Conservation (phyloP, 306 rosid genomes). For the Mimosa pudica region DNA sequence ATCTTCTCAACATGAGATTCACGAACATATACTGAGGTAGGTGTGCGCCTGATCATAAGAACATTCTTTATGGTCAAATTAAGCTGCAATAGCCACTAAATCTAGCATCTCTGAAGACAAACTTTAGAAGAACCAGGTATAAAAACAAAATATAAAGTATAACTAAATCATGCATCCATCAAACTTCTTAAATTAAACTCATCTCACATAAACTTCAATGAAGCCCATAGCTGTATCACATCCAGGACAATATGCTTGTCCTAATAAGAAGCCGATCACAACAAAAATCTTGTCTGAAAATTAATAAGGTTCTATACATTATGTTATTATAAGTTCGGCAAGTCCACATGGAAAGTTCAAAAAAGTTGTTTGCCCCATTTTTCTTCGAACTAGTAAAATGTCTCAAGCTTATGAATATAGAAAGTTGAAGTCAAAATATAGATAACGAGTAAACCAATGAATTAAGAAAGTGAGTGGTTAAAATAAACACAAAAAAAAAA, state of each 20-base stretch:
- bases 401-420: background rate
- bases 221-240: background rate
- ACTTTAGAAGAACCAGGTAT: conserved; percentile 30
- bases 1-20: conserved; percentile 78
- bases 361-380: background rate
- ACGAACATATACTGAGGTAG: conserved; percentile 71
- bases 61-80: conserved; percentile 22
- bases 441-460: background rate
- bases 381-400: background rate
- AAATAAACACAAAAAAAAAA: background rate
- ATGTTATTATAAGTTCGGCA: background rate
- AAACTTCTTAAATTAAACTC: conserved; percentile 9
- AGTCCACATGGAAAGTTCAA: background rate
- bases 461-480: conserved; percentile 1
- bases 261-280: background rate
- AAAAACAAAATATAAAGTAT: conserved; percentile 11
- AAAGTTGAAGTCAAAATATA: background rate
- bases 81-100: conserved; percentile 21
- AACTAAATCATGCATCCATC: conserved; percentile 15
- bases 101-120: conserved; percentile 13
- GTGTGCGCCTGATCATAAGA: conserved; percentile 66
- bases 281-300: background rate
- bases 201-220: background rate
- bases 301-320: background rate
- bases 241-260: conserved; percentile 2